Evolutionary conservation across 495 filamentous ascomycete species (phyloP), one percentile per base, ranked within the genome.

Genomic region (Hamigera avellanea): DNA sequence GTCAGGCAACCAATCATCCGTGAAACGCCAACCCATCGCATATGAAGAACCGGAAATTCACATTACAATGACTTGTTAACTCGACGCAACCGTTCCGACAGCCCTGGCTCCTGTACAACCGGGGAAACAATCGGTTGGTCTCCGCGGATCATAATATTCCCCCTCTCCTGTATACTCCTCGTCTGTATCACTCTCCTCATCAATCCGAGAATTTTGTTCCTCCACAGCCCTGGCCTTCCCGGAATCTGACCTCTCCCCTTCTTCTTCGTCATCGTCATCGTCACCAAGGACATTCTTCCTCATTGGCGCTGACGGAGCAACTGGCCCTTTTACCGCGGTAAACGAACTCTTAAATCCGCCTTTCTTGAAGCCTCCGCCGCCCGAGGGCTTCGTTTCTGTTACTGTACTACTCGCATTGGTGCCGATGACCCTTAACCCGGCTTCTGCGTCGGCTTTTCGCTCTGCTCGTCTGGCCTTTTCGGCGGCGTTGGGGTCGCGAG

Each of bases 381-480:
- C 53, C n/a, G 28, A 6, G 10, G 6, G 4, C n/a, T n/a, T 30
- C 4, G 14, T 30, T 30, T 7, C 12, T 26, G 25, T 26, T 26
- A 12, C 12, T 26, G 25, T 32, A 34, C 25, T 36, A 28, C 26
- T 46, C 23, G 40, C 40, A 6, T 14, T 47, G 6, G 46, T 48
- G 44, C 62, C 60, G 16, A 67, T 46, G 7, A 62, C 56, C 26
- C 52, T 54, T 23, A 67, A 33, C 18, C 66, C 70, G 15, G 66
- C 62, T 36, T 71, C 61, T 26, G 64, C 64, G 47, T 83, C 78
- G 19, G 77, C 75, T 46, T 80, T 81, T 35, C 73, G 72, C 56
- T 86, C 82, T 19, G 80, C 78, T 46, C 75, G 74, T 18, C 80
- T 67, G 7, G 81, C 80, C 45, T 80, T 78, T 32, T 67, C 62